Evolutionary conservation across 2,329 filamentous ascomycete species (phyloP).

Genomic region (Rhynchosporium agropyri): DNA sequence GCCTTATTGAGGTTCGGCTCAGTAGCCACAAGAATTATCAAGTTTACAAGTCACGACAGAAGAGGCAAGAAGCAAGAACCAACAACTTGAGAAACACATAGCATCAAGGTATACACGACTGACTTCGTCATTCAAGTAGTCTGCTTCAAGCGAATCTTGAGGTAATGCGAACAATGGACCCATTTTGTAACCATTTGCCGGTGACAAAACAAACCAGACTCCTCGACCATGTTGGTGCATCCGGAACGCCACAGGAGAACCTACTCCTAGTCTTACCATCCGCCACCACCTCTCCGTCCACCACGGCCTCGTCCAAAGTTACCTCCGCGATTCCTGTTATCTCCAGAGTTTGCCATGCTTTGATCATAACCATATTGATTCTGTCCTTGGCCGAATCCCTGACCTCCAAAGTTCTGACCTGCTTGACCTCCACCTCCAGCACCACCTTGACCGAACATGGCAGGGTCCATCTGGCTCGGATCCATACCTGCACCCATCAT

Average conservation of each 20-base stretch:
- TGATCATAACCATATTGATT: conserved; percentile 42
- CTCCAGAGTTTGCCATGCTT: conserved; percentile 33
- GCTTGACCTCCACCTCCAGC: conserved; percentile 52
- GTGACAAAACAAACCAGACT: conserved; percentile 19
- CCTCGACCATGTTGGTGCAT: conserved; percentile 19
- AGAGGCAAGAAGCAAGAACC: too few species aligned
- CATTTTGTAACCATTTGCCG: not conserved
- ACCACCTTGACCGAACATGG: conserved; percentile 55
- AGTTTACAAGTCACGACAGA: too few species aligned
- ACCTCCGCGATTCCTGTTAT: conserved; percentile 38
- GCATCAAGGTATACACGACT: too few species aligned
- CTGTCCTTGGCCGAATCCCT: conserved; percentile 48
- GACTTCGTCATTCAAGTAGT: too few species aligned
- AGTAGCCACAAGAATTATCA: too few species aligned
- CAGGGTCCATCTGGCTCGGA: conserved; percentile 67
- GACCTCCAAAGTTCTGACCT: conserved; percentile 54
- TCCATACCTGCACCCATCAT: conserved; percentile 69
- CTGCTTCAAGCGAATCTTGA: too few species aligned
- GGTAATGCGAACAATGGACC: not conserved
- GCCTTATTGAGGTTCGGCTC: too few species aligned
- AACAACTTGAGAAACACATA: too few species aligned
- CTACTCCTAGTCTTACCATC: conserved; percentile 15
- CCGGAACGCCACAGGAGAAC: conserved; percentile 20
- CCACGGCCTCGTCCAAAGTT: conserved; percentile 42
- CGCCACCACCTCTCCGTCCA: conserved; percentile 34